phyloP scores from a whole-genome alignment of 208 protist species.

The Acanthamoeba castellanii region DNA sequence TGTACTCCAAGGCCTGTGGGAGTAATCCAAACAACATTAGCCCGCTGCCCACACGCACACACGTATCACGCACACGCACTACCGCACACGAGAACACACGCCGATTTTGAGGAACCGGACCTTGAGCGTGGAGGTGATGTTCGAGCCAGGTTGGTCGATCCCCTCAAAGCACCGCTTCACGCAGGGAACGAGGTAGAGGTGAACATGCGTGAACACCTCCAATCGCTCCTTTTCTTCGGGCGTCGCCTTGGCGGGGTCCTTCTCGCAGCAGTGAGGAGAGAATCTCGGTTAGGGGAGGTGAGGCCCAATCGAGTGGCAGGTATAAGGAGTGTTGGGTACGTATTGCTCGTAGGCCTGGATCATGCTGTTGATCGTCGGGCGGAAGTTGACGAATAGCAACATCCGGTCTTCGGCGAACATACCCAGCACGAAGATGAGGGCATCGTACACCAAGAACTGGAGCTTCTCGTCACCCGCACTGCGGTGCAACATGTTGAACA shows the following conservation, averaged over 20 bases:
- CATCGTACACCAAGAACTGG: conserved; percentile 35
- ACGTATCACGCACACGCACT: not conserved
- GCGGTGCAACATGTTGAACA: conserved; percentile 75
- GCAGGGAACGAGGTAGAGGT: conserved; percentile 39
- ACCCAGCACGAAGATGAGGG: conserved; percentile 6
- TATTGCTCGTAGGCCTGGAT: conserved; percentile 64
- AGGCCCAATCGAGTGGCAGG: not conserved
- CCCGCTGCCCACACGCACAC: not conserved
- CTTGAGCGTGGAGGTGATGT: conserved; percentile 55
- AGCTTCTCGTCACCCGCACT: not conserved
- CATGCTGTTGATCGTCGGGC: conserved; percentile 71
- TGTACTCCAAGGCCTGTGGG: conserved; percentile 76
- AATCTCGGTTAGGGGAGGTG: not conserved
- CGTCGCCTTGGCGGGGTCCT: not conserved
- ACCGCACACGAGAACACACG: not conserved
- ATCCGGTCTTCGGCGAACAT: conserved; percentile 73
- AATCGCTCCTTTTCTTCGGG: conserved; percentile 5
- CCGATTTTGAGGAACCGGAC: not conserved
- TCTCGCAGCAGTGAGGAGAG: not conserved
- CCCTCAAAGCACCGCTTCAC: conserved; percentile 16
- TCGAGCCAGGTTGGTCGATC: not conserved
- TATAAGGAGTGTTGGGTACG: not conserved
- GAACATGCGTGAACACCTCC: not conserved
- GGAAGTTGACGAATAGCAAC: conserved; percentile 57
- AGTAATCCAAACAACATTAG: not conserved